Percentiles rank a stretch among this genome's conserved stretches.
These are phyloP conservation scores for Sugiyamaella boreocaroliniensis DNA, from an alignment of 805 yeast species.

Conservation along the genomic window DNA sequence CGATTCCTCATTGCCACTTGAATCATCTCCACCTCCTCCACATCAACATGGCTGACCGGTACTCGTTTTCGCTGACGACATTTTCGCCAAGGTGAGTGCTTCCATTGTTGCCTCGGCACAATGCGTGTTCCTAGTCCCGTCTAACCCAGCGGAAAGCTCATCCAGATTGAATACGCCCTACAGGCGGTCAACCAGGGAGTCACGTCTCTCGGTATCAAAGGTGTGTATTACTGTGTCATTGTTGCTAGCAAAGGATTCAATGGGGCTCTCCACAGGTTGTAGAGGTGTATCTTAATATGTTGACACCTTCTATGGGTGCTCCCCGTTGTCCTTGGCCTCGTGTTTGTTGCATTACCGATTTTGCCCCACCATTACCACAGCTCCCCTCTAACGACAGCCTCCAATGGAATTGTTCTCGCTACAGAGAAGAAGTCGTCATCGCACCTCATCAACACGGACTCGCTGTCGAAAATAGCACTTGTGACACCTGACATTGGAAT, in stretches of 20 bases:
- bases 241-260: neutral
- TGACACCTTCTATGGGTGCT: too few species aligned
- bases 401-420: constrained; percentile 93
- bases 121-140: neutral
- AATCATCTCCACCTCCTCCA: neutral
- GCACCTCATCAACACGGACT: constrained; percentile 64
- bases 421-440: constrained; percentile 90
- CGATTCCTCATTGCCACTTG: neutral
- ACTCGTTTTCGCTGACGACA: constrained; percentile 93
- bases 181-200: constrained; percentile 98
- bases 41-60: constrained; percentile 83
- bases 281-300: too few species aligned
- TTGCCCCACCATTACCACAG: too few species aligned
- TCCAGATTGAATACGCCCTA: constrained; percentile 95
- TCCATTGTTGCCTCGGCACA: neutral
- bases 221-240: constrained; percentile 20
- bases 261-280: too few species aligned
- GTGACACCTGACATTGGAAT: constrained; percentile 95
- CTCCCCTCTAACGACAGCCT: constrained; percentile 42
- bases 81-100: constrained; percentile 83
- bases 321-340: neutral
- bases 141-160: constrained; percentile 75
- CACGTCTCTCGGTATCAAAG: constrained; percentile 84
- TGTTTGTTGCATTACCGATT: neutral
- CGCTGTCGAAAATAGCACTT: constrained; percentile 68